A percentile compares a stretch with the other conserved stretches of the same genome.
Evolutionary conservation across 352 stramenopile genomes (phyloP).

Genomic region (Globisporangium lucens): DNA sequence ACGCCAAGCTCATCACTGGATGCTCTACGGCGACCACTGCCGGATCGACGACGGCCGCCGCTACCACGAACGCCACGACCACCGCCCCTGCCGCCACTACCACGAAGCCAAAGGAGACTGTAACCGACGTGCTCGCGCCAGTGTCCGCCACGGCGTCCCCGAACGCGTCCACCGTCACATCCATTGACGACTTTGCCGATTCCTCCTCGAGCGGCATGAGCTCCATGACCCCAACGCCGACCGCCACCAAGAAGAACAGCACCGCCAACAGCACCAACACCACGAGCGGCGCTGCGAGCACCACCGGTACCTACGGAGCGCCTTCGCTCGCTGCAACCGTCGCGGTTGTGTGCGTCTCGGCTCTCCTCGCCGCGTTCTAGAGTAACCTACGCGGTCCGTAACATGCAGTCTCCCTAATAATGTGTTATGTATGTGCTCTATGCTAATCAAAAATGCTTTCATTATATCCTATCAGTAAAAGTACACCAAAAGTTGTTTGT

Average conservation of each 20-base stretch:
- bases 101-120: conserved; percentile 3
- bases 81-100: conserved; percentile 24
- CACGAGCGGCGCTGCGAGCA: background rate
- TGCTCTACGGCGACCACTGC: conserved; percentile 31
- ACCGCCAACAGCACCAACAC: background rate
- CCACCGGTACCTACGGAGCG: background rate
- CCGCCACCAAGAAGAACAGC: conserved; percentile 1
- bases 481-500: background rate
- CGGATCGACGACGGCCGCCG: conserved; percentile 20
- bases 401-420: background rate
- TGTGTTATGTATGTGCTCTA: background rate
- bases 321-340: background rate
- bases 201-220: background rate
- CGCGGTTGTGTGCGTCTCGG: background rate
- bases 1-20: conserved; percentile 39
- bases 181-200: conserved; percentile 6
- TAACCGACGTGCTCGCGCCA: conserved; percentile 3
- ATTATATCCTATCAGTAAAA: conserved; percentile 1
- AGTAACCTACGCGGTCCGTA: background rate
- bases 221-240: background rate
- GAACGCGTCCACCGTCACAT: background rate
- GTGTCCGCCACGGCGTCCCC: background rate
- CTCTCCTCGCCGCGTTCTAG: background rate
- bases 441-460: background rate
- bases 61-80: conserved; percentile 14